These are phyloP conservation scores for Penicillium sclerotigenum DNA, from an alignment of 2,329 filamentous ascomycete genomes.

Conservation along the genomic window DNA sequence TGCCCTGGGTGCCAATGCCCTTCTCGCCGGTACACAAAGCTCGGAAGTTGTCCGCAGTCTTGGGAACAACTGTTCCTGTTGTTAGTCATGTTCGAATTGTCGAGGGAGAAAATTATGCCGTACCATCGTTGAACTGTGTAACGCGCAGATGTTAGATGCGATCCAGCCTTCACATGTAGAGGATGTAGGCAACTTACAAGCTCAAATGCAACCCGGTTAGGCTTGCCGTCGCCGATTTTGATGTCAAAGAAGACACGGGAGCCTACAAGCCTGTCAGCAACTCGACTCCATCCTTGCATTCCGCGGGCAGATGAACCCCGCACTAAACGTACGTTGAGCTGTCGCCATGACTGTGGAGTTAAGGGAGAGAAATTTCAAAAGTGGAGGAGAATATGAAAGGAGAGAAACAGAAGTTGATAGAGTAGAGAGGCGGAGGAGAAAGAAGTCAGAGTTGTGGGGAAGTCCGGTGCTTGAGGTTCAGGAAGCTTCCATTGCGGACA, in stretches of 20 bases:
- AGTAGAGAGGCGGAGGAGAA: slow-evolving; percentile 8
- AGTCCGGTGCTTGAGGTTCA: slow-evolving; percentile 30
- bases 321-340: slow-evolving; percentile 32
- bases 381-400: slow-evolving; percentile 5
- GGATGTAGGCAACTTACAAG: slow-evolving; percentile 53
- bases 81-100: neutral
- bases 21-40: slow-evolving; percentile 93
- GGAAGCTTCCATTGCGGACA: slow-evolving; percentile 39
- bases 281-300: slow-evolving; percentile 6
- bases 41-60: slow-evolving; percentile 96
- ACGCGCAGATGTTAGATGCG: slow-evolving; percentile 19
- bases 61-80: slow-evolving; percentile 65
- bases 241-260: slow-evolving; percentile 93
- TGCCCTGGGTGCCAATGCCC: slow-evolving; percentile 74
- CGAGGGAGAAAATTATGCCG: slow-evolving; percentile 12
- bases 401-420: slow-evolving; percentile 6
- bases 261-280: slow-evolving; percentile 8
- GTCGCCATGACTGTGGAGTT: slow-evolving; percentile 33
- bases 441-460: slow-evolving; percentile 16
- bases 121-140: slow-evolving; percentile 50
- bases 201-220: slow-evolving; percentile 82
- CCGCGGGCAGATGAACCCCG: slow-evolving; percentile 24
- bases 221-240: slow-evolving; percentile 67
- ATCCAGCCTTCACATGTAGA: slow-evolving; percentile 4
- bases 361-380: slow-evolving; percentile 4